Conservation (phyloP, 768 basidiomycete genomes). For the Termitomyces sp. region DNA sequence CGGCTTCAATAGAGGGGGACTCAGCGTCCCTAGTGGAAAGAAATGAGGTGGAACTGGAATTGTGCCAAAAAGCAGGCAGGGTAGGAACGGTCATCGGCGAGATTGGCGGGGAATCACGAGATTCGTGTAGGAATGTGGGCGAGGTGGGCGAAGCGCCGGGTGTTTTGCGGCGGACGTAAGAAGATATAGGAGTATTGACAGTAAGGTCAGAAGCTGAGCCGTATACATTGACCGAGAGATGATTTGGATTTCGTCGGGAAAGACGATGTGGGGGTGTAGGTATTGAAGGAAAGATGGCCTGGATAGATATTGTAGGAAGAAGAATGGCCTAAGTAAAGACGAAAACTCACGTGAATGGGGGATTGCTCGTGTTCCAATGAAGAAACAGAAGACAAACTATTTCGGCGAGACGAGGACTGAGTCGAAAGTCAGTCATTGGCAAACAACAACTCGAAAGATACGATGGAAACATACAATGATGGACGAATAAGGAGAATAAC, state of each 20-base stretch:
- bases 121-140: constrained; percentile 52
- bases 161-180: constrained; percentile 74
- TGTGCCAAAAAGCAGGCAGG: constrained; percentile 50
- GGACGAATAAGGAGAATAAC: constrained; percentile 49
- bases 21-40: constrained; percentile 35
- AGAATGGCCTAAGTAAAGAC: background rate
- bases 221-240: constrained; percentile 43
- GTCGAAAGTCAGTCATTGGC: background rate
- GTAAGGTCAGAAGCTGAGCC: constrained; percentile 47
- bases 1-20: constrained; percentile 20
- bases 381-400: constrained; percentile 43
- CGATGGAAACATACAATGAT: constrained; percentile 27
- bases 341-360: constrained; percentile 27
- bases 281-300: constrained; percentile 33
- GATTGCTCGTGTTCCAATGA: constrained; percentile 34
- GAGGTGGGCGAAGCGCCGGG: constrained; percentile 70
- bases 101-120: constrained; percentile 31
- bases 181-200: constrained; percentile 73
- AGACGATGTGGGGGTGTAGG: constrained; percentile 37
- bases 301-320: constrained; percentile 6
- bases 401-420: constrained; percentile 38
- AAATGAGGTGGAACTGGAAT: constrained; percentile 38
- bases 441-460: background rate
- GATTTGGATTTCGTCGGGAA: constrained; percentile 38
- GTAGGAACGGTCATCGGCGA: constrained; percentile 58